Percentiles rank a stretch among this genome's conserved stretches.
Evolutionary conservation across 116 monocot species (phyloP).

Genomic region (Trichopus zeylanicus): DNA sequence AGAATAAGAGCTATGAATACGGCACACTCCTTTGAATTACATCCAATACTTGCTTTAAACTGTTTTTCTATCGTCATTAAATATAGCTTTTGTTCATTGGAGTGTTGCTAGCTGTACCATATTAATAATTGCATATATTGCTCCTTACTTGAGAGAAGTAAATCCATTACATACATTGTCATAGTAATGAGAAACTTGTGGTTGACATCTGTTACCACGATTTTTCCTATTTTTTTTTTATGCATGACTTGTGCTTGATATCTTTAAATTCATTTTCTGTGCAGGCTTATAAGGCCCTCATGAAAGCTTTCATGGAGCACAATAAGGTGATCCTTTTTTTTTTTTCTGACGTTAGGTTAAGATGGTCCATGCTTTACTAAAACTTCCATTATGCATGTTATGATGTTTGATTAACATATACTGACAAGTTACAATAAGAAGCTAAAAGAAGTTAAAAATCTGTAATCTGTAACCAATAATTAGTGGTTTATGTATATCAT

Average conservation of each 20-base stretch:
- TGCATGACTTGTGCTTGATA: not conserved
- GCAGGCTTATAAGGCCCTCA: conserved; percentile 88
- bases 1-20: too few species aligned
- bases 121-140: too few species aligned
- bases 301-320: conserved; percentile 90
- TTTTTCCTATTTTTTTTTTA: not conserved
- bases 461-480: not conserved
- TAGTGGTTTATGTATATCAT: not conserved
- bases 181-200: too few species aligned
- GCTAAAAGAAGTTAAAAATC: not conserved
- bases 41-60: too few species aligned
- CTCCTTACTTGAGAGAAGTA: too few species aligned
- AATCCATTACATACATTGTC: too few species aligned
- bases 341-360: not conserved
- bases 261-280: conserved; percentile 11
- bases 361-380: not conserved
- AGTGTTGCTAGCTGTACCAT: too few species aligned
- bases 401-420: not conserved
- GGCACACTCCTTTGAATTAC: too few species aligned
- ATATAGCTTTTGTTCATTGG: too few species aligned
- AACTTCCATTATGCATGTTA: not conserved
- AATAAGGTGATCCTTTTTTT: conserved; percentile 87
- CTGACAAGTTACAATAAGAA: too few species aligned
- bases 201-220: too few species aligned
- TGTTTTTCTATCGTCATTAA: too few species aligned